Base-by-base conservation (phyloP, 495 filamentous ascomycete species). In the Penicillium paxilli region DNA sequence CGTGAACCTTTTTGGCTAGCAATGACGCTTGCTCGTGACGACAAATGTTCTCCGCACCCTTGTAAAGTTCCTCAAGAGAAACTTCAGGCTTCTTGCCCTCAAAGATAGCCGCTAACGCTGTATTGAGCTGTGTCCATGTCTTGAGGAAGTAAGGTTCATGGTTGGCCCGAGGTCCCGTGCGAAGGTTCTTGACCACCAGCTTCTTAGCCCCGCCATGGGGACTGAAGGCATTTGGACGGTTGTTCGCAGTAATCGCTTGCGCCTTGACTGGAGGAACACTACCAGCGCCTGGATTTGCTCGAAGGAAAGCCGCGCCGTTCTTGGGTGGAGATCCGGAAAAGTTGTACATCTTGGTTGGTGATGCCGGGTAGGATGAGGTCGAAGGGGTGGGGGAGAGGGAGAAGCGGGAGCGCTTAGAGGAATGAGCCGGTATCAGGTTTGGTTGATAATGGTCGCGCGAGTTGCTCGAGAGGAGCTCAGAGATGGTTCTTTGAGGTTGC, bases 1-100 rank as follows among this genome's bases (percentile, higher is more conserved):
- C 72, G 52, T 80, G 76, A 38, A 96, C 70, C 58, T 78, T 77
- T 41, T 82, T 77, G 40, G 79, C 85, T 35, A 96, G 65, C 16
- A 80, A 69, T n/a, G 76, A 71, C 2, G 90, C 87, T 55, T 81
- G 80, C 2, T 84, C 88, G 54, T 87, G 85, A 48, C 89, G 82
- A 67, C 94, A 98, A 0, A 95, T 78, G 62, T 93, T 92, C 75
- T 98, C 93, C 0, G 92, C 89, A 0, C 89, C 91, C 25, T 88
- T 82, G 67, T 98, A 97, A 9, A 98, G 78, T 53, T 90, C 87
- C 66, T 98, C 94, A 38, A 95, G 70, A 11, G 91, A 90, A 54
- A 82, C 77, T 1, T 74, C 69, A 5, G 88, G 80, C 52, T 82
- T 80, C 49, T 79, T 74, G 28, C 80, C 75, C 10, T 74, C 64